Evolutionary conservation across 2,329 filamentous ascomycete genomes (phyloP).

Genomic region (Aspergillus eucalypticola): DNA sequence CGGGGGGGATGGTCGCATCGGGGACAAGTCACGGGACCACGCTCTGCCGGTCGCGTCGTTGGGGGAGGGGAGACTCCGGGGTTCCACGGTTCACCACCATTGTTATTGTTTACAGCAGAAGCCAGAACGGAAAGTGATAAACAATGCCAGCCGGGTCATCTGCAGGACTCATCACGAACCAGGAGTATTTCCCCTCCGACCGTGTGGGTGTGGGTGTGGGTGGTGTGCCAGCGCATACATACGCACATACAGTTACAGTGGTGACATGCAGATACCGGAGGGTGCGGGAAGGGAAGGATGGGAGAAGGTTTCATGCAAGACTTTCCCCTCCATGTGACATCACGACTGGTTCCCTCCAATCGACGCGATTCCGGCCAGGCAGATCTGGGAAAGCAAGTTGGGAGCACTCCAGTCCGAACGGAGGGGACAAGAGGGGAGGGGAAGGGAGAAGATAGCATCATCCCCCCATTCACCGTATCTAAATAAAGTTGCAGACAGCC

Average conservation of each 20-base stretch:
- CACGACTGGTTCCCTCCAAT: constrained; percentile 4
- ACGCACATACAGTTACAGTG: neutral
- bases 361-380: neutral
- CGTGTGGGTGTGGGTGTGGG: neutral
- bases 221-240: constrained; percentile 11
- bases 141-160: neutral
- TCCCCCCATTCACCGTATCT: constrained; percentile 9
- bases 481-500: constrained; percentile 22
- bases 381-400: constrained; percentile 6
- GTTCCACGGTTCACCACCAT: constrained; percentile 10
- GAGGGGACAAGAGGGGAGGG: neutral
- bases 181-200: neutral
- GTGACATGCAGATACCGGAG: neutral
- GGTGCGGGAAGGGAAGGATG: neutral
- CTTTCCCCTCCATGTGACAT: constrained; percentile 16
- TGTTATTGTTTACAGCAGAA: constrained; percentile 15
- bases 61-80: neutral
- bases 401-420: neutral
- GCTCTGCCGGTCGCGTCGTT: constrained; percentile 25
- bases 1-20: neutral
- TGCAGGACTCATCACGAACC: neutral
- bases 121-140: constrained; percentile 9
- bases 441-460: too few relatives aligned
- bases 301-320: neutral
- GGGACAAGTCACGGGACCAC: constrained; percentile 26